These are phyloP conservation scores for Candida awuae DNA, from an alignment of 805 yeast species.

Conservation along the genomic window DNA sequence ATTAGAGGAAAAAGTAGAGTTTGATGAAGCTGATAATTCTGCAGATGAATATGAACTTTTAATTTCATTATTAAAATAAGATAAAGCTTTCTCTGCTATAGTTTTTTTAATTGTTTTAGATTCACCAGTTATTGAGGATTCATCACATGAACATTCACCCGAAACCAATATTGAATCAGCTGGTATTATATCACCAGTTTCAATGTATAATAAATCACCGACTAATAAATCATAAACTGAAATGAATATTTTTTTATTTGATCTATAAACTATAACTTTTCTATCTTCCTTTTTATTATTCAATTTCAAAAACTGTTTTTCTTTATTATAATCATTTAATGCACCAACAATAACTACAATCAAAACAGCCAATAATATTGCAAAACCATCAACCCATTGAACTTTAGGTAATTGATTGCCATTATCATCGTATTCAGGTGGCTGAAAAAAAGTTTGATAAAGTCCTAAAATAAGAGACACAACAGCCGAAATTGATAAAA, in stretches of 20 bases:
- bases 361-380: constrained; percentile 82
- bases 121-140: constrained; percentile 91
- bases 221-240: constrained; percentile 71
- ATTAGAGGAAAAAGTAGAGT: constrained; percentile 9
- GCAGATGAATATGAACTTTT: constrained; percentile 14
- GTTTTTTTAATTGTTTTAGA: constrained; percentile 70
- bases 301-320: constrained; percentile 79
- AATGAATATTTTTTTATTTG: constrained; percentile 57
- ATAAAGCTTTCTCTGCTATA: constrained; percentile 41
- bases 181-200: constrained; percentile 92
- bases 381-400: constrained; percentile 99
- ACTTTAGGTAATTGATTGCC: constrained; percentile 74
- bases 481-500: constrained; percentile 78
- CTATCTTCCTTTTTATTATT: constrained; percentile 86
- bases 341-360: constrained; percentile 94
- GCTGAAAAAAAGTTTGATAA: constrained; percentile 86
- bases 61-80: constrained; percentile 19
- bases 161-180: constrained; percentile 72
- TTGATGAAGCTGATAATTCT: background rate
- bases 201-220: constrained; percentile 76
- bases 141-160: constrained; percentile 85
- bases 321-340: constrained; percentile 94
- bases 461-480: constrained; percentile 85
- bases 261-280: constrained; percentile 65
- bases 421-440: constrained; percentile 65